Conservation (phyloP, 1,139 yeast genomes). For the Pneumocystis oryctolagi region DNA sequence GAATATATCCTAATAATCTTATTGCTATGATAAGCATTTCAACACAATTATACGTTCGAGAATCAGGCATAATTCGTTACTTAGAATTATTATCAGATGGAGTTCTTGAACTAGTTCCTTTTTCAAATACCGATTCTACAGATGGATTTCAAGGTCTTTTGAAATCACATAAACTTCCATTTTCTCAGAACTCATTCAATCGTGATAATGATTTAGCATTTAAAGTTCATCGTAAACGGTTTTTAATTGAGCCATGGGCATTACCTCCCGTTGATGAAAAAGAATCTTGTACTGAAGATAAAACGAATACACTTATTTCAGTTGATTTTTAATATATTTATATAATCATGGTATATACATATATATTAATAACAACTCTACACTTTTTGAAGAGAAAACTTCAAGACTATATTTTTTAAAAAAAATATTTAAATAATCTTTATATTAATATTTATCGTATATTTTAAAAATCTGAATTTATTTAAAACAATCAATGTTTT, state of each 20-base stretch:
- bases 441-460: too few species aligned
- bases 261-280: conserved; percentile 10
- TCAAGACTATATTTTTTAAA: not conserved
- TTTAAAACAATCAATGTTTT: too few species aligned
- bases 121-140: conserved; percentile 21
- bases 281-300: not conserved
- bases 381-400: not conserved
- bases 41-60: conserved; percentile 48
- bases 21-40: conserved; percentile 45
- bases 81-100: conserved; percentile 54
- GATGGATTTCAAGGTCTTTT: conserved; percentile 10
- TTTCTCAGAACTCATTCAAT: not conserved
- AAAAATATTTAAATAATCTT: too few species aligned
- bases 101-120: conserved; percentile 65
- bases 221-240: conserved; percentile 8
- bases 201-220: conserved; percentile 8
- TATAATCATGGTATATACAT: not conserved
- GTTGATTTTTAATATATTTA: not conserved
- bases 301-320: not conserved
- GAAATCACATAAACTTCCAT: conserved; percentile 12
- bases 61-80: conserved; percentile 33
- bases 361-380: not conserved
- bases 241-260: conserved; percentile 10
- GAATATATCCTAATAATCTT: conserved; percentile 34
- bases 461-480: too few species aligned